These are phyloP conservation scores for Cyberlindnera maclurae DNA, from an alignment of 805 yeast genomes.

Conservation along the genomic window DNA sequence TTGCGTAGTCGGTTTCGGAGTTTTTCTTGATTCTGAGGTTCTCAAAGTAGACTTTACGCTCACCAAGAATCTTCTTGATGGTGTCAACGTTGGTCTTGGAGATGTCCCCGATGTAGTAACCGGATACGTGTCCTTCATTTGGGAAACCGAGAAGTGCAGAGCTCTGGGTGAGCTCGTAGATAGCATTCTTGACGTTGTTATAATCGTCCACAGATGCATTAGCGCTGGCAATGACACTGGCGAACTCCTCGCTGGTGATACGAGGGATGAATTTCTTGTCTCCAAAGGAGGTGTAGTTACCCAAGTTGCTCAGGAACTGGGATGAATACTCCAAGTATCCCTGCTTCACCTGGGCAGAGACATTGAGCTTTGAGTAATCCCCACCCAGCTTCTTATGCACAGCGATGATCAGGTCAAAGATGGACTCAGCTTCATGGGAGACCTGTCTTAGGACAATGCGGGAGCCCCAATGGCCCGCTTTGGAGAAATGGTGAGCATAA, in stretches of 20 bases:
- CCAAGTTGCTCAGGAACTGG: conserved; percentile 67
- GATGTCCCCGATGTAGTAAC: conserved; percentile 57
- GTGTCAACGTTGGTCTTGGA: conserved; percentile 57
- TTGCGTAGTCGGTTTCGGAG: conserved; percentile 40
- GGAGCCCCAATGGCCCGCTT: conserved; percentile 81
- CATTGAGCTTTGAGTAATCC: conserved; percentile 35
- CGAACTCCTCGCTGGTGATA: conserved; percentile 41
- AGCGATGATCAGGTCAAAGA: conserved; percentile 60
- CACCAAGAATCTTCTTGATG: conserved; percentile 59
- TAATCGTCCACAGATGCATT: conserved; percentile 26
- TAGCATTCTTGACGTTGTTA: conserved; percentile 35
- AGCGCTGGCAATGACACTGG: conserved; percentile 36
- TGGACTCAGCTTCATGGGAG: conserved; percentile 70
- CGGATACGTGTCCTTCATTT: conserved; percentile 64
- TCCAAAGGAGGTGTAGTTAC: conserved; percentile 83
- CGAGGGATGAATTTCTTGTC: conserved; percentile 81
- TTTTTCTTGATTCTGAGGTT: conserved; percentile 68
- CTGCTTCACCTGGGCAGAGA: conserved; percentile 31
- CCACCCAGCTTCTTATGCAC: conserved; percentile 47
- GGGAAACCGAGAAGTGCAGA: conserved; percentile 68
- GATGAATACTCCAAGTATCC: conserved; percentile 66
- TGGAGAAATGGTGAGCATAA: conserved; percentile 78
- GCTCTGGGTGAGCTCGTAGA: conserved; percentile 45
- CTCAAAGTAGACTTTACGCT: conserved; percentile 62
- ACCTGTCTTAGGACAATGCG: conserved; percentile 76